phyloP scores from a whole-genome alignment of 306 rosid species.

The Mimosa bimucronata region DNA sequence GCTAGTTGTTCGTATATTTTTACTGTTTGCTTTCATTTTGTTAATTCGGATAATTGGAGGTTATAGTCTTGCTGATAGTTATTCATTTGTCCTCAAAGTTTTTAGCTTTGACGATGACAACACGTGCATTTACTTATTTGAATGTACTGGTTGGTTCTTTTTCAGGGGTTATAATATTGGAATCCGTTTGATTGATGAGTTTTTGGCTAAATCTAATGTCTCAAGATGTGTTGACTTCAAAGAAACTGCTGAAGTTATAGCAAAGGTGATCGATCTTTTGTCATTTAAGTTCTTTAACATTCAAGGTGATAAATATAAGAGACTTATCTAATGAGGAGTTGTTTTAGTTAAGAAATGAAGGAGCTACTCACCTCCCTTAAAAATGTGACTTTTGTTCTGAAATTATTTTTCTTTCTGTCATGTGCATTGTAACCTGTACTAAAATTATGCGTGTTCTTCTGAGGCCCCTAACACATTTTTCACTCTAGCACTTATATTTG shows the following conservation, averaged over 20 bases:
- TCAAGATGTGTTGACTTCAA: slow-evolving; percentile 92
- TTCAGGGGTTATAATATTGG: slow-evolving; percentile 98
- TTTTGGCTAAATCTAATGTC: slow-evolving; percentile 96
- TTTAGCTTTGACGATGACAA: not conserved
- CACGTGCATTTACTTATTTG: not conserved
- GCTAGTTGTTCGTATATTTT: not conserved
- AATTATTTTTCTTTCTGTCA: not conserved
- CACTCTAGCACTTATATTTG: not conserved
- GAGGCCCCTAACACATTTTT: not conserved
- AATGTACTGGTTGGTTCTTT: slow-evolving; percentile 16
- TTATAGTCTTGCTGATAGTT: not conserved
- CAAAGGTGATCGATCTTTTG: slow-evolving; percentile 64
- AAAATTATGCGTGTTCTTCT: not conserved
- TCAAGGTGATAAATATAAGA: not conserved
- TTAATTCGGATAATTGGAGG: not conserved
- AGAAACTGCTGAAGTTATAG: slow-evolving; percentile 96
- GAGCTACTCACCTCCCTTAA: not conserved
- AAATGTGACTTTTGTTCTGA: slow-evolving; percentile 1
- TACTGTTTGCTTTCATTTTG: not conserved
- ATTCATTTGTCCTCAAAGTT: not conserved
- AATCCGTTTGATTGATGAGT: slow-evolving; percentile 89
- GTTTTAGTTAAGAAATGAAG: not conserved
- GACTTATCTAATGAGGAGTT: slow-evolving; percentile 1
- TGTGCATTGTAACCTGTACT: not conserved
- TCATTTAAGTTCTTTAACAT: not conserved